Evolutionary conservation across 805 yeast species (phyloP), one percentile per base, ranked within the genome.

Genomic region (Starmera dryadoides): DNA sequence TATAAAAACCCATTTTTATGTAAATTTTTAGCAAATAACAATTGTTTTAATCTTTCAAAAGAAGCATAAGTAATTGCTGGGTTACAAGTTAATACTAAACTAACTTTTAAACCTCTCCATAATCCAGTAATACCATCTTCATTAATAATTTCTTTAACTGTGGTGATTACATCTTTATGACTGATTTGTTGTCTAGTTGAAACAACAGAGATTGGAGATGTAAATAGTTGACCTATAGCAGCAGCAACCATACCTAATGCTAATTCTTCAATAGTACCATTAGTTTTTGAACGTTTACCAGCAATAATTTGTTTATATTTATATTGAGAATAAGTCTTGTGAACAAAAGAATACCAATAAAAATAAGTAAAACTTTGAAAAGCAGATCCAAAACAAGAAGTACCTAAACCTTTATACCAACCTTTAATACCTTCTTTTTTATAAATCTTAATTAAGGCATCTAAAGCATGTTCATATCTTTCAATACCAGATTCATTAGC

Each of bases 41-140:
- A 48, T 33, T 66, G 66, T 54, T 74, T 79, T 48, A 86, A 67
- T 47, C 86, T 71, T 56, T 83, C 88, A 58, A 75, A 82, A 4
- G 87, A 69, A 7, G 94, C 91, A 55, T 86, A 86, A 3, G 95
- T 86, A 55, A 86, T 86, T 30, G 93, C 79, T 3, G 95, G 95
- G 61, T 86, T 86, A 36, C 81, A 66, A 16, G 91, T 86, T 37
- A 86, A 70, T 10, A 86, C 82, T 51, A 86, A 59, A 7, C 86
- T 77, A 7, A 87, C 95, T 58, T 86, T 81, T 41, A 86, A 69
- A 0, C 95, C 95, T 47, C 79, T 73, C 95, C 95, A 86, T 42
- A 85, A 73, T 0, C 91, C 91, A 17, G 71, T 58, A 29, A 78
- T 46, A 4, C 93, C 91, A 48, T 83, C 85, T 21, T 77, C 77